Conservation (phyloP, 2,329 filamentous ascomycete species). For the Colletotrichum phormii region DNA sequence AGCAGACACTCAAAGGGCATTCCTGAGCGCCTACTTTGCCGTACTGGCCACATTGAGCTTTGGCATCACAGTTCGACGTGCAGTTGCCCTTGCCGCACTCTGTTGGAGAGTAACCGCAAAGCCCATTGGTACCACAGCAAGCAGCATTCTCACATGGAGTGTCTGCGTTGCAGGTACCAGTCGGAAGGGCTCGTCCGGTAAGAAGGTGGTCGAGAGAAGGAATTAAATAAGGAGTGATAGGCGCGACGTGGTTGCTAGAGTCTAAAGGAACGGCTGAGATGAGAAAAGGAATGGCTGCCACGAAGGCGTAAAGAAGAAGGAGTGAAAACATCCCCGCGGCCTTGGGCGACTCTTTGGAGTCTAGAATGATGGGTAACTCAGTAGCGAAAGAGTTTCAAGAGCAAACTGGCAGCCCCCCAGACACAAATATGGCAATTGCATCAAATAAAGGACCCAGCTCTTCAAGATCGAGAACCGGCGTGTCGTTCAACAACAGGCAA, state of each 20-base stretch:
- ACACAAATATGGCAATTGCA: neutral
- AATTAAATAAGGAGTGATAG: neutral
- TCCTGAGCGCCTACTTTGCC: constrained; percentile 32
- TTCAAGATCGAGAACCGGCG: neutral
- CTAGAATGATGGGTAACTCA: neutral
- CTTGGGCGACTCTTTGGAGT: neutral
- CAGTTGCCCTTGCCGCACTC: constrained; percentile 34
- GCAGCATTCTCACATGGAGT: constrained; percentile 39
- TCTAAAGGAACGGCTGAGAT: neutral
- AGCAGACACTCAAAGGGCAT: constrained; percentile 48
- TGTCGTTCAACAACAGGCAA: neutral
- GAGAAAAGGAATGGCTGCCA: neutral
- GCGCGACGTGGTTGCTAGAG: neutral
- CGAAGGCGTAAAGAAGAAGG: neutral
- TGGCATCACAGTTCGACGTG: constrained; percentile 49
- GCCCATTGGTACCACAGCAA: constrained; percentile 37
- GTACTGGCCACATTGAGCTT: constrained; percentile 49
- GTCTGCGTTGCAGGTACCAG: constrained; percentile 31
- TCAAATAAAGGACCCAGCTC: neutral
- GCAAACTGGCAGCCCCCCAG: neutral
- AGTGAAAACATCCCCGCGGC: neutral
- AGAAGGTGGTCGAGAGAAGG: neutral
- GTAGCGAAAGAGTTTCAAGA: neutral
- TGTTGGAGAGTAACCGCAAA: neutral
- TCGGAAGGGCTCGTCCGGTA: neutral